A percentile compares a stretch with the other conserved stretches of the same genome.
phyloP scores from a whole-genome alignment of 768 basidiomycete genomes.

The Suillus lakei region DNA sequence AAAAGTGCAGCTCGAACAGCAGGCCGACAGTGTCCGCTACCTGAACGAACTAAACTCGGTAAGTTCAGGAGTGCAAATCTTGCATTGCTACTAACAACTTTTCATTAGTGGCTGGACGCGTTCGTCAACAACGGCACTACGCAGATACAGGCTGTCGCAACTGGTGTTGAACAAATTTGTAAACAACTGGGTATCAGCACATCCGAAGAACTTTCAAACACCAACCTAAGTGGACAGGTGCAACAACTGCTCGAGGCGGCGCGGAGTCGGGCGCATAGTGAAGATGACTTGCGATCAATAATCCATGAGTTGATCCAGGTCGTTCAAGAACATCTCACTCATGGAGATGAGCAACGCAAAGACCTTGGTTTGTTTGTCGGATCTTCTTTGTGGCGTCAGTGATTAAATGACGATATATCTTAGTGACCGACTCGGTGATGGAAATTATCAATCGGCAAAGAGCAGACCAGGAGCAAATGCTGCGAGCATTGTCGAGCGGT shows the following conservation, averaged over 20 bases:
- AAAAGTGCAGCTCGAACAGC: slow-evolving; percentile 59
- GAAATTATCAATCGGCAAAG: slow-evolving; percentile 71
- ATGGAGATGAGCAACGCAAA: slow-evolving; percentile 44
- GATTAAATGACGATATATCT: slow-evolving; percentile 16
- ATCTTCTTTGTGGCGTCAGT: slow-evolving; percentile 8
- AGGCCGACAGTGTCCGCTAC: slow-evolving; percentile 76
- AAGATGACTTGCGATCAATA: slow-evolving; percentile 36
- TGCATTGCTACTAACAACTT: not conserved
- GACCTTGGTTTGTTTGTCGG: slow-evolving; percentile 37
- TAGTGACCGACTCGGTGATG: slow-evolving; percentile 62
- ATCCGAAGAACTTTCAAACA: slow-evolving; percentile 22
- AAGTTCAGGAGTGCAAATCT: slow-evolving; percentile 22
- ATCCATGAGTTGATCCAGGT: slow-evolving; percentile 42
- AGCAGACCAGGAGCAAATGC: slow-evolving; percentile 71
- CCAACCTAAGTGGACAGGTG: slow-evolving; percentile 28
- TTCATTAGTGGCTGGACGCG: slow-evolving; percentile 74
- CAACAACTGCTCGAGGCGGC: slow-evolving; percentile 39
- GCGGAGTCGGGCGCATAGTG: slow-evolving; percentile 34
- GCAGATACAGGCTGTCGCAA: slow-evolving; percentile 67
- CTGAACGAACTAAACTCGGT: slow-evolving; percentile 79
- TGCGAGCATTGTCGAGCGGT: slow-evolving; percentile 72
- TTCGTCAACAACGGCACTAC: slow-evolving; percentile 80
- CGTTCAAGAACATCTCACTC: slow-evolving; percentile 46
- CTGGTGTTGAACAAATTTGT: slow-evolving; percentile 64
- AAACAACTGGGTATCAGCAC: slow-evolving; percentile 49